Evolutionary conservation across 2,329 filamentous ascomycete genomes (phyloP), one percentile per base, ranked within the genome.

Genomic region (Ceratocystis lukuohia): DNA sequence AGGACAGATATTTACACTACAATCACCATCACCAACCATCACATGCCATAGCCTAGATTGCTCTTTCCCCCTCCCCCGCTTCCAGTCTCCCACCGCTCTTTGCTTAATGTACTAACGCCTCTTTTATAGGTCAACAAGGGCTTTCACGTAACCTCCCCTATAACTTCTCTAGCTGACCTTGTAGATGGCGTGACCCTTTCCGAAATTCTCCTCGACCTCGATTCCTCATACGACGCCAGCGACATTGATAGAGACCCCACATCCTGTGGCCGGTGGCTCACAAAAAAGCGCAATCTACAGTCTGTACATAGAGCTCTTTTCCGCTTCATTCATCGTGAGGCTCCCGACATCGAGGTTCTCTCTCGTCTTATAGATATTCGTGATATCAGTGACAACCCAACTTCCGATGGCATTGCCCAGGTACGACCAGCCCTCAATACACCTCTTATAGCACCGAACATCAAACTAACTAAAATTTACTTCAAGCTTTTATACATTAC

Each of bases 401-500:
- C 83, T 70, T 76, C 77, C 30, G 77, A 81, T 69, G 79, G 81
- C 69, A 80, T 84, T 64, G 77, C 77, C 69, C 80, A 84, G 76
- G 81, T 79, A 78, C 69, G 71, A 68, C 71, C 33, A 67, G 62
- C 69, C 57, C 61, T 30, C 33, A 37, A 17, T 41, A 3, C 25
- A 12, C 22, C 28, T 20, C 61, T 56, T n/a, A 17, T 25, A 20
- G 8, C 22, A 3, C 5, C 25, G 1, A 44, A 41, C 17, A 64
- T 65, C n/a, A 65, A 61, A 67, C 66, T 61, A 56, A 67, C 25
- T 25, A 1, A 12, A 8, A 20, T 30, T 56, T 41, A 10, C 25
- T 20, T 62, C 5, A 37, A 87, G 77, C 77, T 88, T 63, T 76
- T 88, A 53, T 83, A 84, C 67, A 78, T 88, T 66, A 80, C 88